Percentiles rank a stretch among this genome's conserved stretches.
Evolutionary conservation across 2,329 filamentous ascomycete species (phyloP).

Genomic region (Aureobasidium musti): DNA sequence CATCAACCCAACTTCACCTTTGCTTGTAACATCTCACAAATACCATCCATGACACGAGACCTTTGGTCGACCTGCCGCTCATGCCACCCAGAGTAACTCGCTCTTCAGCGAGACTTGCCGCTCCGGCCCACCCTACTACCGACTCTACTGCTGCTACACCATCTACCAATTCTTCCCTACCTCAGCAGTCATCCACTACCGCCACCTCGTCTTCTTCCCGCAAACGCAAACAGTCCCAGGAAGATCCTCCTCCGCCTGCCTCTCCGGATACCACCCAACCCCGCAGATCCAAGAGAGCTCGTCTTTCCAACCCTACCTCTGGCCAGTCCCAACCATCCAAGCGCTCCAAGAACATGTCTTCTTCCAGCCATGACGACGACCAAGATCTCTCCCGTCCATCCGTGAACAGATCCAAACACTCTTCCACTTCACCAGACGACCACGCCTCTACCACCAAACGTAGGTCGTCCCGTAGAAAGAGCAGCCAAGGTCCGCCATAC

Average conservation of each 20-base stretch:
- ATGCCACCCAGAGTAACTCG: slow-evolving; percentile 98
- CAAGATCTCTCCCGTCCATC: slow-evolving; percentile 25
- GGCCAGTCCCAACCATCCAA: slow-evolving; percentile 45
- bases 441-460: slow-evolving; percentile 64
- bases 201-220: slow-evolving; percentile 42
- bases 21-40: neutral
- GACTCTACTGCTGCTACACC: slow-evolving; percentile 41
- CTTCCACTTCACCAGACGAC: slow-evolving; percentile 65
- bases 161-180: slow-evolving; percentile 34
- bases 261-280: slow-evolving; percentile 41
- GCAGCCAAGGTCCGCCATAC: slow-evolving; percentile 52
- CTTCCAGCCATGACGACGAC: slow-evolving; percentile 62
- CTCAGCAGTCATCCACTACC: slow-evolving; percentile 25
- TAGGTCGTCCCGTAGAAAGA: slow-evolving; percentile 73
- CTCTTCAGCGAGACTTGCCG: slow-evolving; percentile 88
- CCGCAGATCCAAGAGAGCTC: slow-evolving; percentile 49
- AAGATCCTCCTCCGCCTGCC: slow-evolving; percentile 55
- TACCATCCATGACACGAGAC: slow-evolving; percentile 1
- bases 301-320: slow-evolving; percentile 58
- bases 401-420: slow-evolving; percentile 53
- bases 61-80: slow-evolving; percentile 50
- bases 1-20: neutral
- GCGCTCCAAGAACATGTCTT: slow-evolving; percentile 64
- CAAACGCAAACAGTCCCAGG: slow-evolving; percentile 32
- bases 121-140: slow-evolving; percentile 52